phyloP scores from a whole-genome alignment of 148 eudicot species.

The Heliosperma pusillum region DNA sequence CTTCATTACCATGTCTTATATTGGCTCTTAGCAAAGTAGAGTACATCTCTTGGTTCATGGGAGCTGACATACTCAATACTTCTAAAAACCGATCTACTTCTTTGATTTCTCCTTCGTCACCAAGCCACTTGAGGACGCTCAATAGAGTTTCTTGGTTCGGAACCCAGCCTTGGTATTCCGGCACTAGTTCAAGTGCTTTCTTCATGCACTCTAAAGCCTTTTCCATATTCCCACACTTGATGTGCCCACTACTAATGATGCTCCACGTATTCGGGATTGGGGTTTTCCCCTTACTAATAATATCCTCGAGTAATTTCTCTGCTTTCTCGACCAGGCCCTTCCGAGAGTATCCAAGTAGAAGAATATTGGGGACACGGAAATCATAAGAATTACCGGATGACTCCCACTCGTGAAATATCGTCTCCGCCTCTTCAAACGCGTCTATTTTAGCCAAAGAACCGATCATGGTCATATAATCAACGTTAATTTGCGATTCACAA shows the following conservation, averaged over 20 bases:
- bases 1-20: constrained; percentile 24
- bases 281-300: constrained; percentile 34
- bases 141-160: constrained; percentile 35
- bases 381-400: constrained; percentile 39
- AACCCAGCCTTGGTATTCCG: constrained; percentile 38
- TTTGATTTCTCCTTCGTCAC: constrained; percentile 30
- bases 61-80: constrained; percentile 24
- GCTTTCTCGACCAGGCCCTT: constrained; percentile 39
- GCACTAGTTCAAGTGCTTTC: constrained; percentile 37
- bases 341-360: constrained; percentile 45
- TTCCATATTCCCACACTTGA: constrained; percentile 31
- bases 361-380: constrained; percentile 45
- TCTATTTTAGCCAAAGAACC: constrained; percentile 45
- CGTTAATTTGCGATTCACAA: constrained; percentile 35
- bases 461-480: constrained; percentile 41
- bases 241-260: constrained; percentile 43
- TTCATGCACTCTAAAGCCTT: constrained; percentile 43
- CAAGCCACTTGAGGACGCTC: constrained; percentile 44
- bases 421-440: constrained; percentile 39
- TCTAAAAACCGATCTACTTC: constrained; percentile 40
- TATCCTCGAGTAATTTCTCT: constrained; percentile 35
- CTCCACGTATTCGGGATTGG: constrained; percentile 53
- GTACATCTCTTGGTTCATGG: constrained; percentile 26
- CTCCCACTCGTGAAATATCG: constrained; percentile 49
- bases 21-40: constrained; percentile 23